Evolutionary conservation across 1,284 basidiomycete species (phyloP).

Genomic region (Ustanciosporium gigantosporum): DNA sequence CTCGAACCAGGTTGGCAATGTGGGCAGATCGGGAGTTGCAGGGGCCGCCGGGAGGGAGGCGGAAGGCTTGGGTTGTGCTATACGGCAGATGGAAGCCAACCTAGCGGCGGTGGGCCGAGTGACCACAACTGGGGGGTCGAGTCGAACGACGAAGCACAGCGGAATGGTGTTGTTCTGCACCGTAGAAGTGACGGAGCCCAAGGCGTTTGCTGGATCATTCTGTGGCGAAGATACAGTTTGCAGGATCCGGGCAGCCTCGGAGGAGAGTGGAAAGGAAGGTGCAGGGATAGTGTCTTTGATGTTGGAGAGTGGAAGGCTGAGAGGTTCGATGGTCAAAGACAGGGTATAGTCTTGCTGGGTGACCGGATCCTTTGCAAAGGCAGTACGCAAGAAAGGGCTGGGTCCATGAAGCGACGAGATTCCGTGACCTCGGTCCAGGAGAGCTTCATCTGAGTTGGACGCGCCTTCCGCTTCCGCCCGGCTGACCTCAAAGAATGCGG

Average conservation of each 20-base stretch:
- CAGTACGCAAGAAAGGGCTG: slow-evolving; percentile 16
- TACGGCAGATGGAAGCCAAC: slow-evolving; percentile 29
- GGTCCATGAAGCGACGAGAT: slow-evolving; percentile 11
- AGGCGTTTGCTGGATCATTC: neutral
- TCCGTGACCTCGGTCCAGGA: slow-evolving; percentile 31
- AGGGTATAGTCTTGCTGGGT: slow-evolving; percentile 18
- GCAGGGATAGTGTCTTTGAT: neutral
- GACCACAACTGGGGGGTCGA: slow-evolving; percentile 33
- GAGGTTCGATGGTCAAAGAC: slow-evolving; percentile 16
- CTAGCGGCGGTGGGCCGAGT: slow-evolving; percentile 30
- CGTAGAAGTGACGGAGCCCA: slow-evolving; percentile 11
- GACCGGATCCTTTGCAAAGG: slow-evolving; percentile 16
- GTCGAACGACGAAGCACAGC: slow-evolving; percentile 17
- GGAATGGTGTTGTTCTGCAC: slow-evolving; percentile 9
- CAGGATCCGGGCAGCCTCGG: slow-evolving; percentile 5
- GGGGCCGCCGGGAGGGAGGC: neutral
- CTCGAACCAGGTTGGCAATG: slow-evolving; percentile 30
- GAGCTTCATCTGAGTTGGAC: neutral
- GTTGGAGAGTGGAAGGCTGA: slow-evolving; percentile 16
- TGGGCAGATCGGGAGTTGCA: neutral
- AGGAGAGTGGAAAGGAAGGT: slow-evolving; percentile 19
- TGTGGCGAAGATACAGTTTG: too few relatives aligned
- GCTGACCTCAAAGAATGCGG: slow-evolving; percentile 2
- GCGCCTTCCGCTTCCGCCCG: slow-evolving; percentile 21
- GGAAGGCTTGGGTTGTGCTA: slow-evolving; percentile 4